Base-by-base conservation (phyloP, 2,329 filamentous ascomycete genomes). In the Trichophyton equinum region DNA sequence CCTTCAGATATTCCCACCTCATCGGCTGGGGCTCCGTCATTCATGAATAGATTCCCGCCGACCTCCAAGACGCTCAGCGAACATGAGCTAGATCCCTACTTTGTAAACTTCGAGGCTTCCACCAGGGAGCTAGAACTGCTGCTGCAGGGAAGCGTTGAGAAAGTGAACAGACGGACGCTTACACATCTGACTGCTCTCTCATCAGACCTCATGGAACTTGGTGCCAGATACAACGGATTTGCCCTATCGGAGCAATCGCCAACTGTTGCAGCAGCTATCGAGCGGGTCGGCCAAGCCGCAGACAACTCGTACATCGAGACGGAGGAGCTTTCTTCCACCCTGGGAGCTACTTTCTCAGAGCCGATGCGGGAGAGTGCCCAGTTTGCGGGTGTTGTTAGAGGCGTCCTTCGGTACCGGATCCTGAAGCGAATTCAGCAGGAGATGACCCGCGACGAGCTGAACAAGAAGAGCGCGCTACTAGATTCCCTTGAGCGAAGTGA, bases 281-380 rank as follows among this genome's bases (percentile, higher is more conserved):
- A 99, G 74, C 87, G 91, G 64, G 83, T 95, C 53, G 94, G 94
- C 0, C 94, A 99, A 74, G 94, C 94, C 1, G 90, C 92, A 7
- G 94, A 99, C 72, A 89, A 89, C 8, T 96, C 94, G 0, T 99
- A 97, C 71, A 91, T 99, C 65, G 91, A 89, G 8, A 97, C 92
- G 0, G 89, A 95, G 68, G 94, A 99, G 71, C 78, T 99, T 2
- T 91, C 91, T 0, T 85, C 85, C 1, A 87, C 88, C 0, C 77
- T 99, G n/a, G 91, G 91, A 20, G 91, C 92, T 38, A 94, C 85
- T 66, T 99, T 99, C 70, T 91, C 95, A 0, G 95, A 99, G 70
- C 94, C 94, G 0, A 96, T 99, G 90, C 84, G 95, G 60, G 94
- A 99, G 75, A 95, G 91, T 68, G 91, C 94, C 11, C 94, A 99